Evolutionary conservation across 108 stramenopile species (phyloP).

Genomic region (Asterionellopsis glacialis): DNA sequence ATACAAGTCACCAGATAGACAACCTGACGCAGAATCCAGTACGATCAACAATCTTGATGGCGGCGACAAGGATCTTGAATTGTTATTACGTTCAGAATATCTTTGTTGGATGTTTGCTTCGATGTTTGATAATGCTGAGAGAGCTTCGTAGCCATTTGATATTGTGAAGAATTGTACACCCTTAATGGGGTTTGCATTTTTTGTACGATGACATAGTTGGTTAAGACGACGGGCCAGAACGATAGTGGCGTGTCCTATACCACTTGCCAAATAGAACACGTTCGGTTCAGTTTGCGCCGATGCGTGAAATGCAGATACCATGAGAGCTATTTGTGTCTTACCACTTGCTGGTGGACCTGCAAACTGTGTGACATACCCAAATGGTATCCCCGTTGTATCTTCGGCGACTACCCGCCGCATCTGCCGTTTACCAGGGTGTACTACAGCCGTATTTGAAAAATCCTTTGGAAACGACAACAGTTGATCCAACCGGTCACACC

Average conservation of each 20-base stretch:
- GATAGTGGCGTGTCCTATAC: neutral
- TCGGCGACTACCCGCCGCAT: neutral
- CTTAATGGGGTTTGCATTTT: no score
- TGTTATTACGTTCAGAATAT: neutral
- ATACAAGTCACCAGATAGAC: conserved; percentile 6
- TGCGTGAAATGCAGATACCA: neutral
- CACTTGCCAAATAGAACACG: conserved; percentile 9
- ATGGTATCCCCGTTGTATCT: neutral
- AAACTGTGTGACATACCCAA: conserved; percentile 6
- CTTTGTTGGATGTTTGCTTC: neutral
- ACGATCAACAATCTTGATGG: neutral
- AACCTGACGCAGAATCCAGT: conserved; percentile 9
- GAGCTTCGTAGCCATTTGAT: conserved; percentile 1
- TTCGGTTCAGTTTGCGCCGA: neutral
- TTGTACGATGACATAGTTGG: no score
- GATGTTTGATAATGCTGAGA: neutral
- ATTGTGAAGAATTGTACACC: neutral
- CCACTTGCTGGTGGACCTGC: conserved; percentile 1
- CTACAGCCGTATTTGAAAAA: no score
- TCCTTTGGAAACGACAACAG: neutral
- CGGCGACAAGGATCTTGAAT: neutral
- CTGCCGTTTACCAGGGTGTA: no score
- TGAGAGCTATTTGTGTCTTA: conserved; percentile 12
- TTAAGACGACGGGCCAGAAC: no score
- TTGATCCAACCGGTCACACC: neutral